Evolutionary conservation across 495 filamentous ascomycete genomes (phyloP), one percentile per base, ranked within the genome.

Genomic region (Penicillium cinerascens): DNA sequence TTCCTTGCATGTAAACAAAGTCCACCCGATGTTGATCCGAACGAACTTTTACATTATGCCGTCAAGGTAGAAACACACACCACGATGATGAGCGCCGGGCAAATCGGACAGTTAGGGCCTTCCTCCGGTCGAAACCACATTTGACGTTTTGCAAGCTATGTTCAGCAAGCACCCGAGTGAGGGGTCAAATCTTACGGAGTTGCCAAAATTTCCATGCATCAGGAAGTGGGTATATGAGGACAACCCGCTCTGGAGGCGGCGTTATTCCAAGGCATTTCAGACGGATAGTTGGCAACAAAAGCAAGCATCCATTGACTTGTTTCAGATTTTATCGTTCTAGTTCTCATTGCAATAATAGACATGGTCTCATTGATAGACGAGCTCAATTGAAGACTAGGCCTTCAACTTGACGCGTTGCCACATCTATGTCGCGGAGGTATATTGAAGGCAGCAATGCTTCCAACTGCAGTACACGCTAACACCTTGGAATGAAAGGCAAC

Each of bases 161-260:
- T 49, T 70, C 35, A 38, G 45, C 15, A 55, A 49, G 29, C 33
- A 64, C 4, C 46, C 52, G 8, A n/a, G 23, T 4, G 41, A 64
- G 3, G 47, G 66, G 18, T 59, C 62, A 4, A 47, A 36, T 0
- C 37, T 69, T 9, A 35, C 46, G 16, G 48, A 54, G 26, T 11
- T 67, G 51, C 26, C 21, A 3, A 29, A 47, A 4, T 59, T 55
- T 25, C 50, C 58, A 18, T 70, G 67, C 62, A 66, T 66, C 36
- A 37, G 43, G 3, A 55, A 57, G n/a, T 66, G 58, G 63, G 26
- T 27, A 4, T 33, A 44, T 33, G 49, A 44, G 36, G 27, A 8
- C 10, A 51, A 44, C 42, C 33, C 46, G 21, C 16, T 58, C 33
- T 58, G 45, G 40, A 47, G 50, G 29, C 48, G 61, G 18, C 61